Conservation (phyloP, 768 basidiomycete genomes). For the Leucogyrophana mollusca region DNA sequence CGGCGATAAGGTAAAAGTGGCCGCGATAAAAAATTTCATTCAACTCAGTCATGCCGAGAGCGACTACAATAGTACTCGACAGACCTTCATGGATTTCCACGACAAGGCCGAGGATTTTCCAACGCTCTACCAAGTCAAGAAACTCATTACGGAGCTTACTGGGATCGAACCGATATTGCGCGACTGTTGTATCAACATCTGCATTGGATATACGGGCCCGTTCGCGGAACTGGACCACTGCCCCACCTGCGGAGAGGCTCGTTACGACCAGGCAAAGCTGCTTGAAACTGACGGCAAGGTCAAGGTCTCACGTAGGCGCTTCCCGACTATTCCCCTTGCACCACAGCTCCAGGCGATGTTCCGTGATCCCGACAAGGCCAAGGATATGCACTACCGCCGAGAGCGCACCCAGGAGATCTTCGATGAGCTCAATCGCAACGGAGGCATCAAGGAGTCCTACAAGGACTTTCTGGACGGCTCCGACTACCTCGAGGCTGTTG, state of each 20-base stretch:
- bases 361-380: slow-evolving; percentile 5
- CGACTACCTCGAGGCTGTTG: slow-evolving; percentile 1
- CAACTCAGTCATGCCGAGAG: neutral
- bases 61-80: neutral
- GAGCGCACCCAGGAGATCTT: slow-evolving; percentile 5
- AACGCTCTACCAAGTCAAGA: slow-evolving; percentile 1
- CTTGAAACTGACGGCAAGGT: neutral
- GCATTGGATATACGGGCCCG: slow-evolving; percentile 22
- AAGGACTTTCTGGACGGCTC: slow-evolving; percentile 6
- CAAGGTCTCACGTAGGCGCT: slow-evolving; percentile 10
- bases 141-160: slow-evolving; percentile 1
- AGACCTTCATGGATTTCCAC: neutral
- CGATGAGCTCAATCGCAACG: neutral
- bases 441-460: neutral
- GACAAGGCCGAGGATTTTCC: neutral
- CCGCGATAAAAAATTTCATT: neutral
- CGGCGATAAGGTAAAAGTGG: neutral
- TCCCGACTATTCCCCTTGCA: slow-evolving; percentile 17
- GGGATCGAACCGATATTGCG: slow-evolving; percentile 10
- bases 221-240: slow-evolving; percentile 14
- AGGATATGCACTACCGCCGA: slow-evolving; percentile 1
- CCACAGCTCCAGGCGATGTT: slow-evolving; percentile 34
- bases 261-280: slow-evolving; percentile 1
- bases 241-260: slow-evolving; percentile 26
- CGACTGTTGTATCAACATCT: slow-evolving; percentile 27